A percentile compares a stretch with the other conserved stretches of the same genome.
Evolutionary conservation across 2,329 filamentous ascomycete genomes (phyloP).

Genomic region (Paracamarosporium sp.): DNA sequence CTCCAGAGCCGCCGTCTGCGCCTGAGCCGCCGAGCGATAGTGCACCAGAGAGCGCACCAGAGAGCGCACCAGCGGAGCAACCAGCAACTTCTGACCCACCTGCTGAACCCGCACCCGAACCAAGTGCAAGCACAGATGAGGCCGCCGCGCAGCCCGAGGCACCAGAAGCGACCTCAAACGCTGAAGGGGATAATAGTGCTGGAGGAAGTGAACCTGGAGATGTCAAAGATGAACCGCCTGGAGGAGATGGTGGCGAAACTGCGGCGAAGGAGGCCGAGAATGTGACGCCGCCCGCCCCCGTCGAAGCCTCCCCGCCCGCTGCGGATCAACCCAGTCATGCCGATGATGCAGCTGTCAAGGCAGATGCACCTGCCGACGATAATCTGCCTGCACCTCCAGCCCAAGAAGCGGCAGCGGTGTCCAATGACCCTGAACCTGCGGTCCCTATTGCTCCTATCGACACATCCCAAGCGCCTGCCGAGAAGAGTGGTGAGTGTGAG

Average conservation of each 20-base stretch:
- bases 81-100: conserved; percentile 8
- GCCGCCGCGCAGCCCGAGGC: conserved; percentile 3
- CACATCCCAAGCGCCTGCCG: conserved; percentile 20
- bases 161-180: conserved; percentile 7
- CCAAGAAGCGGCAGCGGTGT: neutral
- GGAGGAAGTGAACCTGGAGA: conserved; percentile 23
- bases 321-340: neutral
- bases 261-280: conserved; percentile 8
- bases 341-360: conserved; percentile 2
- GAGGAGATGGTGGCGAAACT: conserved; percentile 9
- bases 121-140: conserved; percentile 9
- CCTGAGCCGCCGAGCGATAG: conserved; percentile 17
- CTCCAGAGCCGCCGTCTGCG: conserved; percentile 14
- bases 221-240: conserved; percentile 34
- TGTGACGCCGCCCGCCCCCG: conserved; percentile 15
- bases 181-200: conserved; percentile 17
- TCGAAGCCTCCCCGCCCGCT: conserved; percentile 6
- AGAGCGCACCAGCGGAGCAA: conserved; percentile 7
- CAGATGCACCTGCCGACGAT: conserved; percentile 16
- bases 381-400: conserved; percentile 1
- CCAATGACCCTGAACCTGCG: conserved; percentile 17
- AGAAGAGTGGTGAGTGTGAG: conserved; percentile 48
- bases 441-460: conserved; percentile 15
- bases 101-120: conserved; percentile 10
- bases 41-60: conserved; percentile 9